A percentile compares a stretch with the other conserved stretches of the same genome.
Evolutionary conservation across 2,329 filamentous ascomycete genomes (phyloP).

Genomic region (Graphilbum fragrans): DNA sequence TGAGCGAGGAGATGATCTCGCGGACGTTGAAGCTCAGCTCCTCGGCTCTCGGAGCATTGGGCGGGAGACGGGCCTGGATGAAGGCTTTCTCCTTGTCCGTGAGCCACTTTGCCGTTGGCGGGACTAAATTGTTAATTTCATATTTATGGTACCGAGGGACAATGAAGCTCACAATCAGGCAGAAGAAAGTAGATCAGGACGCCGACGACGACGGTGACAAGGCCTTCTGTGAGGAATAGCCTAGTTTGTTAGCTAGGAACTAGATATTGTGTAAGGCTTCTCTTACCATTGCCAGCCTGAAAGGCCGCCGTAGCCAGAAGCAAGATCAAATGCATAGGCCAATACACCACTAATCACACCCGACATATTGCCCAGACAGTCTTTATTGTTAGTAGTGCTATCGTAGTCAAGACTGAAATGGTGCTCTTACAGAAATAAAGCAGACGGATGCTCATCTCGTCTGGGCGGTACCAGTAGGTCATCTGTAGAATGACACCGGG

Average conservation of each 20-base stretch:
- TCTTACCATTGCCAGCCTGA: conserved; percentile 21
- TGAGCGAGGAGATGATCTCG: conserved; percentile 25
- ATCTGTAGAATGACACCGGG: conserved; percentile 42
- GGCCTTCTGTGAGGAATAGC: conserved; percentile 29
- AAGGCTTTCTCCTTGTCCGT: conserved; percentile 32
- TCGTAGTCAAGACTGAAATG: conserved; percentile 2
- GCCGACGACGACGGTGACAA: conserved; percentile 32
- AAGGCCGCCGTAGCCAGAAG: conserved; percentile 21
- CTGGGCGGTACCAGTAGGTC: conserved; percentile 34
- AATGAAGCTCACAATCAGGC: conserved; percentile 33
- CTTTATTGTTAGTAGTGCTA: conserved; percentile 10
- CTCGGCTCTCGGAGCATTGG: conserved; percentile 26
- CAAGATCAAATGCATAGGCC: conserved; percentile 28
- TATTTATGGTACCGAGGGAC: conserved; percentile 3
- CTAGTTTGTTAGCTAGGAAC: neutral
- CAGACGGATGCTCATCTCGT: conserved; percentile 31
- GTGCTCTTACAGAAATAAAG: conserved; percentile 29
- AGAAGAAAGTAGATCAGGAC: conserved; percentile 37
- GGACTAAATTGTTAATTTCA: conserved; percentile 18
- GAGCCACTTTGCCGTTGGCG: conserved; percentile 30
- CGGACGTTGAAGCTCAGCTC: conserved; percentile 27
- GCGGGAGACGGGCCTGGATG: conserved; percentile 31
- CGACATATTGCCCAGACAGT: conserved; percentile 26
- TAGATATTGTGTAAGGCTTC: neutral
- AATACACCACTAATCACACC: conserved; percentile 28